Percentiles rank a stretch among this genome's conserved stretches.
Conservation (phyloP, 352 stramenopile genomes). For the Globisporangium abappressorium region DNA sequence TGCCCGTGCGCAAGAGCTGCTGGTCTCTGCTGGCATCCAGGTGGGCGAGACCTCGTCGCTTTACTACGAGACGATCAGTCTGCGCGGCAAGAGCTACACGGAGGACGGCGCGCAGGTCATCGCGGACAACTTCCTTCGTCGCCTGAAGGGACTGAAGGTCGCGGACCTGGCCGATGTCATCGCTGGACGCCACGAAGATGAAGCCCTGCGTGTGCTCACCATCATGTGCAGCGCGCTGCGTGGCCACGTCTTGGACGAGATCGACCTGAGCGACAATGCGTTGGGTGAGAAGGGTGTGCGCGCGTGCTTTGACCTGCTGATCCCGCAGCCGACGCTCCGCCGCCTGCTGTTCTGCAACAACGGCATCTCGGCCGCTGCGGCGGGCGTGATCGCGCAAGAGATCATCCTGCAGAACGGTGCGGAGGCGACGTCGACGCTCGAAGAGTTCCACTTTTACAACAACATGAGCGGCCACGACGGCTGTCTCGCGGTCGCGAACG, state of each 20-base stretch:
- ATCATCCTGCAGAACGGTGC: conserved; percentile 66
- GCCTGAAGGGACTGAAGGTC: conserved; percentile 48
- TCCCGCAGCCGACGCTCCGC: conserved; percentile 57
- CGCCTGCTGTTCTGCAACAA: conserved; percentile 78
- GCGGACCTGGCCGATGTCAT: conserved; percentile 92
- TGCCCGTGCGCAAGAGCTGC: conserved; percentile 43
- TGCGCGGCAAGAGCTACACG: conserved; percentile 83
- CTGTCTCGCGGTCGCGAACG: conserved; percentile 49
- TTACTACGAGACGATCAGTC: conserved; percentile 47
- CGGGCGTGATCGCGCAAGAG: conserved; percentile 57
- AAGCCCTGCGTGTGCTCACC: conserved; percentile 85
- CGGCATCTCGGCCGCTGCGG: conserved; percentile 66
- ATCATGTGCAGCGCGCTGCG: conserved; percentile 76
- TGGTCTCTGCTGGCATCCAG: conserved; percentile 41
- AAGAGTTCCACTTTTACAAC: conserved; percentile 86
- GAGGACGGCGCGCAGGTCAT: conserved; percentile 57
- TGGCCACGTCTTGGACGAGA: conserved; percentile 73
- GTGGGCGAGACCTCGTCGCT: conserved; percentile 33
- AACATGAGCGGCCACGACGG: conserved; percentile 84
- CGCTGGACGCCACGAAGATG: conserved; percentile 84
- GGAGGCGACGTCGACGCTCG: conserved; percentile 37
- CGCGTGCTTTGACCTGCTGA: conserved; percentile 71
- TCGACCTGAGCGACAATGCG: conserved; percentile 85
- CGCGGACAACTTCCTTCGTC: conserved; percentile 45
- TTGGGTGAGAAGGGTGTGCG: conserved; percentile 75